Evolutionary conservation across 371 early-diverging fungal genomes (phyloP).

Genomic region (Rhizopus delemar): DNA sequence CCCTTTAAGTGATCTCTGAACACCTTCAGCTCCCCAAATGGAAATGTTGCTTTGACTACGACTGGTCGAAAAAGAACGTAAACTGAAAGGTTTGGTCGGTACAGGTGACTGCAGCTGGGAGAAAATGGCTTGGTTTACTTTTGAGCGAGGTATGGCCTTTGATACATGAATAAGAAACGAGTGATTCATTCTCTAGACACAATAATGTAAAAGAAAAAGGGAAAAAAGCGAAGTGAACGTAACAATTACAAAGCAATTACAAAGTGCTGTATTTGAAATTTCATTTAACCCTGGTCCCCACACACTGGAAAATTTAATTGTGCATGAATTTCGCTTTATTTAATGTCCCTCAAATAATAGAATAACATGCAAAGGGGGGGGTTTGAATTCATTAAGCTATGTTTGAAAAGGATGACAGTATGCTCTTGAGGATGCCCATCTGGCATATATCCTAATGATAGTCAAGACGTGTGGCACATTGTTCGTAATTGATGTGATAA

Average conservation of each 20-base stretch:
- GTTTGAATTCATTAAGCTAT: too few species aligned
- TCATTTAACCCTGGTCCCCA: neutral
- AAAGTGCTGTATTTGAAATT: conserved; percentile 1
- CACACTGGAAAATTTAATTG: neutral
- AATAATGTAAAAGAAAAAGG: conserved; percentile 1
- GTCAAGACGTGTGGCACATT: too few species aligned
- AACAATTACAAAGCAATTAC: neutral
- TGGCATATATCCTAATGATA: too few species aligned
- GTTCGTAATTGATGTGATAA: too few species aligned
- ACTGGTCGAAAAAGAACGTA: conserved; percentile 34
- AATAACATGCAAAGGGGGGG: too few species aligned
- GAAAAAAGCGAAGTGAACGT: conserved; percentile 1
- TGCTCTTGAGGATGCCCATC: too few species aligned
- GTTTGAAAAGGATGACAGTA: too few species aligned
- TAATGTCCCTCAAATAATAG: too few species aligned
- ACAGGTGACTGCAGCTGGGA: conserved; percentile 38
- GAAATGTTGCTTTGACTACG: conserved; percentile 28
- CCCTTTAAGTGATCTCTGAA: conserved; percentile 27
- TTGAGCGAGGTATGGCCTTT: conserved; percentile 49
- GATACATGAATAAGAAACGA: conserved; percentile 53
- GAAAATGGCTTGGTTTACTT: conserved; percentile 39
- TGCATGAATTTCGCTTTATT: too few species aligned
- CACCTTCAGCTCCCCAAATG: conserved; percentile 42
- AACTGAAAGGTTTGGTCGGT: conserved; percentile 18
- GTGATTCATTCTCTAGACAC: conserved; percentile 23